Evolutionary conservation across 306 rosid genomes (phyloP).

Genomic region (Aeschynomene evenia): DNA sequence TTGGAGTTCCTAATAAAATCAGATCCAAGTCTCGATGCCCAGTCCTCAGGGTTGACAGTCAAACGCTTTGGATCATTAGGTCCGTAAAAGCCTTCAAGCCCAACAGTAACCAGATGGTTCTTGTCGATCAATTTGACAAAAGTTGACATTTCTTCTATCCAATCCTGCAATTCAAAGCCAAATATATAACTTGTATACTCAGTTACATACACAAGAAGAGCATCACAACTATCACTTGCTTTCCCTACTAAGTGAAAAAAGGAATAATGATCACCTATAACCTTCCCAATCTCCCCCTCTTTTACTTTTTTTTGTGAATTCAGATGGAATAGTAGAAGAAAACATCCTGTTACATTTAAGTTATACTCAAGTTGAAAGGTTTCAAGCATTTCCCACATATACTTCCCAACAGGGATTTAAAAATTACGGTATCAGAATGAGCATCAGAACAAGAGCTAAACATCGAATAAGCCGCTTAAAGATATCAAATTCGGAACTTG

Average conservation of each 20-base stretch:
- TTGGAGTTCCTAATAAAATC: slow-evolving; percentile 89
- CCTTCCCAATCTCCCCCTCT: background rate
- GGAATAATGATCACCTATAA: background rate
- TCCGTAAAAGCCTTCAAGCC: slow-evolving; percentile 97
- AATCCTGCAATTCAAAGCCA: slow-evolving; percentile 65
- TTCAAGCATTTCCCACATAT: background rate
- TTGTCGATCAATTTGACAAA: slow-evolving; percentile 85
- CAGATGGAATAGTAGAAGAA: background rate
- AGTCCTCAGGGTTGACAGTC: slow-evolving; percentile 75
- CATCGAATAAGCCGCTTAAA: background rate
- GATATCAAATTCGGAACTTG: background rate
- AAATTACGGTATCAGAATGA: background rate
- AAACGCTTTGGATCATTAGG: slow-evolving; percentile 69
- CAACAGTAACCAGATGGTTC: slow-evolving; percentile 85
- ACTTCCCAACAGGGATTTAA: background rate
- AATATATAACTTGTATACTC: slow-evolving; percentile 24
- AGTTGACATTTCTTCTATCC: slow-evolving; percentile 98
- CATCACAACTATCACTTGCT: background rate
- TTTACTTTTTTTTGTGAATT: background rate
- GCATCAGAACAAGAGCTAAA: background rate
- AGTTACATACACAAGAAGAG: slow-evolving; percentile 9
- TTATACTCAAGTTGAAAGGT: background rate
- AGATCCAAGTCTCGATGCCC: slow-evolving; percentile 96
- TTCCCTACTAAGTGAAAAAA: background rate
- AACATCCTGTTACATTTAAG: background rate